Percentiles rank a stretch among this genome's conserved stretches.
Conservation (phyloP, 345 rosid species). For the Syzygium jambos region DNA sequence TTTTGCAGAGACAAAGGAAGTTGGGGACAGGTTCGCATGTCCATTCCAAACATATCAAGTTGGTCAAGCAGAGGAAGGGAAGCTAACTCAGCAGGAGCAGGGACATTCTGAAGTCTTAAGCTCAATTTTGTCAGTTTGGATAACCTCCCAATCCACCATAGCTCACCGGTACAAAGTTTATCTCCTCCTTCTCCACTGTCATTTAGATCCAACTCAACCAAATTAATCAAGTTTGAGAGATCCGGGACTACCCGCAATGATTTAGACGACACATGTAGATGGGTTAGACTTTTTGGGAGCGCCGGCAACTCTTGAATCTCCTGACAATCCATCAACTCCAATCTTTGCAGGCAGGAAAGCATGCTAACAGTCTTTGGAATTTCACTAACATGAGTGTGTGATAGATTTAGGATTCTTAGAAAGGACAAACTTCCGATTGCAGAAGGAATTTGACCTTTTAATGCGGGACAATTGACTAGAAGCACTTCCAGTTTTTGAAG, state of each 20-base stretch:
- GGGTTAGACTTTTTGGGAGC: not conserved
- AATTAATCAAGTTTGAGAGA: not conserved
- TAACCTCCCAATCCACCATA: not conserved
- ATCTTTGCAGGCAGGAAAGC: not conserved
- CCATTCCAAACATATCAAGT: not conserved
- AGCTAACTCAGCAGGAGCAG: not conserved
- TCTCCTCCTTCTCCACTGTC: not conserved
- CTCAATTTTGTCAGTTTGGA: not conserved
- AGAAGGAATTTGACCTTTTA: not conserved
- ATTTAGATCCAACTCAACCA: not conserved
- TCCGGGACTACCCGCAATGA: not conserved
- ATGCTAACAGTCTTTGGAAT: not conserved
- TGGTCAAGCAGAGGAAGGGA: not conserved
- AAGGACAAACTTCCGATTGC: not conserved
- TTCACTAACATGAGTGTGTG: not conserved
- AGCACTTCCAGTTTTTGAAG: not conserved
- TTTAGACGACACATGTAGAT: not conserved
- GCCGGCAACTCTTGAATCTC: not conserved
- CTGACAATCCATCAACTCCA: not conserved
- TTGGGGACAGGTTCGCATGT: not conserved
- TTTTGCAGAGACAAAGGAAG: not conserved
- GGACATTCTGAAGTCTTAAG: not conserved
- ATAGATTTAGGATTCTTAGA: not conserved
- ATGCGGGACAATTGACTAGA: not conserved
- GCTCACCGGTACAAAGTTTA: not conserved